phyloP scores from a whole-genome alignment of 129 eudicot genomes.

The Escallonia rubra region DNA sequence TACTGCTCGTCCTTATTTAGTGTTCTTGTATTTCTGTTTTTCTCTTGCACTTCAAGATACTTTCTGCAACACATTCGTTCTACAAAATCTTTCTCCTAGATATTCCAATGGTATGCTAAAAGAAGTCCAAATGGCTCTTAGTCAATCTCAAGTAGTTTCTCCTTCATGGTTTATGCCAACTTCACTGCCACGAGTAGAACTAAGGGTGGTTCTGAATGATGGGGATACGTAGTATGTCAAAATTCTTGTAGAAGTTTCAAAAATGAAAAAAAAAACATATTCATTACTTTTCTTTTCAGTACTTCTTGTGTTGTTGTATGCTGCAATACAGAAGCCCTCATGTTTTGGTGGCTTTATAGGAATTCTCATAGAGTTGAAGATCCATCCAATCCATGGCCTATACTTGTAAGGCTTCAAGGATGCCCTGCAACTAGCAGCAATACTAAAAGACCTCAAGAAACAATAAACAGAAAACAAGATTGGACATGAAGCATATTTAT shows the following conservation, averaged over 20 bases:
- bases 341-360: conserved; percentile 59
- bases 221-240: not conserved
- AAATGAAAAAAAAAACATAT: too few relatives aligned
- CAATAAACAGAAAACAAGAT: too few relatives aligned
- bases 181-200: not conserved
- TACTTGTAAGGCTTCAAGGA: conserved; percentile 56
- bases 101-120: too few relatives aligned
- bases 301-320: not conserved
- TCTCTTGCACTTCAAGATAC: too few relatives aligned
- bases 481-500: too few relatives aligned
- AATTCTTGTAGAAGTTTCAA: too few relatives aligned
- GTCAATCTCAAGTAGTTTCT: not conserved
- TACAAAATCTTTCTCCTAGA: too few relatives aligned
- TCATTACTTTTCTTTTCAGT: too few relatives aligned
- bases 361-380: conserved; percentile 43
- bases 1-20: too few relatives aligned
- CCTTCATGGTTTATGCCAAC: not conserved
- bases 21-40: too few relatives aligned
- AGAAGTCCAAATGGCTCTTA: too few relatives aligned
- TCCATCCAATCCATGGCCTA: conserved; percentile 61
- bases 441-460: not conserved
- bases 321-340: conserved; percentile 57
- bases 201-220: not conserved
- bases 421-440: conserved; percentile 41
- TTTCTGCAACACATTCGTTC: too few relatives aligned